Base-by-base conservation (phyloP, 805 yeast species). In the Kazachstania viticola region DNA sequence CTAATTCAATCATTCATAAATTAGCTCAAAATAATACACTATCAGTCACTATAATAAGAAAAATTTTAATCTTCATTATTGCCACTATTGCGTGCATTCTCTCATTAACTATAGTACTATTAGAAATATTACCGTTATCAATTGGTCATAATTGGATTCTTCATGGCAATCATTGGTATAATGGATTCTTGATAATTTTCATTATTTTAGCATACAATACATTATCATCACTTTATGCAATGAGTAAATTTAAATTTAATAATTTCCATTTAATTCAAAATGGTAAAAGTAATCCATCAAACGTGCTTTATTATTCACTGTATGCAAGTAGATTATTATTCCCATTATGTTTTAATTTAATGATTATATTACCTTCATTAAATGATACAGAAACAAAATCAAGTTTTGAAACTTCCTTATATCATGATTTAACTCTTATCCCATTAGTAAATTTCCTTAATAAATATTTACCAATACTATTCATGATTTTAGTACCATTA, bases 271-370 rank as follows among this genome's bases (percentile, higher is more conserved):
- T 54, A 29, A 51, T 51, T 17, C 44, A 53, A 5, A 53, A 48
- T 32, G 60, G 60, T 13, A 39, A 42, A 15, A 51, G 57, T 29
- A 54, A 49, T 28, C 60, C 60, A 14, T 39, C 46, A 23, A 54
- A 54, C 29, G 42, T 56, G 9, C 33, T 53, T 13, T 53, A 51
- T 28, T 54, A 44, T 28, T 53, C 58, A 1, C 38, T 54, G 6
- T 53, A 54, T 34, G 50, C 57, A 2, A 49, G 54, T 30, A 45
- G 58, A 40, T 38, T 54, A n/a, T 37, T 54, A 18, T 48, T 51
- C 22, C 60, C 60, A 6, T 34, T 54, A 13, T 53, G 58, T 29
- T 54, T 54, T 41, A 54, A 54, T 32, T 36, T 52, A 28, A 50
- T 53, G 46, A 45, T 45, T 7, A 27, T 54, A 14, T 38, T 54